Base-by-base conservation (phyloP, 2,329 filamentous ascomycete genomes). In the Fusarium foetens region DNA sequence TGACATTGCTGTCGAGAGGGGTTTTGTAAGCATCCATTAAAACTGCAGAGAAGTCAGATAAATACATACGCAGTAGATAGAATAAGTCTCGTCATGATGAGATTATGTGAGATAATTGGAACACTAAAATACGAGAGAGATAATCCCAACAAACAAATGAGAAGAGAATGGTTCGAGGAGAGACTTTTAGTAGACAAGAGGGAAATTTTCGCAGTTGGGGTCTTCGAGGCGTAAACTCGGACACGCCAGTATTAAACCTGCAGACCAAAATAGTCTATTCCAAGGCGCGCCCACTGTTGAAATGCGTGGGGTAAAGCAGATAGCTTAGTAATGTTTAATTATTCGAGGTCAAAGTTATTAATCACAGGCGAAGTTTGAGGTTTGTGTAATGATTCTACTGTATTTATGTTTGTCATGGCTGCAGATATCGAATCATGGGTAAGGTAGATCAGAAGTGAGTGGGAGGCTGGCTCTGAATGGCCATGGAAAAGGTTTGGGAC, bases 1-100 rank as follows among this genome's bases (percentile, higher is more conserved):
- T 94, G 80, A 97, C 92, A 85, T 97, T 98, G 79, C 88, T 90
- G 76, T 51, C 41, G 53, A 72, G 71, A 72, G 64, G 62, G 71
- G 70, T 71, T 69, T 68, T 74, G 68, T 77, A 71, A 76, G 70
- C 68, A 63, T 51, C 29, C 48, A 35, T 51, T 39, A 41, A 48
- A 68, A 59, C 60, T 58, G 58, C 59, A 60, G 52, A 59, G 58
- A 58, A 55, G 58, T 68, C 46, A 62, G 63, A 61, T 57, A 45
- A 54, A 64, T 51, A 83, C 92, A 77, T 88, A 96, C 94, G 92
- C 94, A 73, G 94, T 97, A 62, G 93, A 97, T 59, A 97, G 89
- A 73, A 97, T 88, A 80, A 97, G 86, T 85, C 94, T 94, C 85
- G 94, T 94, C 86, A 88, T 91, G 79, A 71, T 80, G 78, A 58